phyloP scores from a whole-genome alignment of 2,329 filamentous ascomycete species.

The Fusarium illudens region DNA sequence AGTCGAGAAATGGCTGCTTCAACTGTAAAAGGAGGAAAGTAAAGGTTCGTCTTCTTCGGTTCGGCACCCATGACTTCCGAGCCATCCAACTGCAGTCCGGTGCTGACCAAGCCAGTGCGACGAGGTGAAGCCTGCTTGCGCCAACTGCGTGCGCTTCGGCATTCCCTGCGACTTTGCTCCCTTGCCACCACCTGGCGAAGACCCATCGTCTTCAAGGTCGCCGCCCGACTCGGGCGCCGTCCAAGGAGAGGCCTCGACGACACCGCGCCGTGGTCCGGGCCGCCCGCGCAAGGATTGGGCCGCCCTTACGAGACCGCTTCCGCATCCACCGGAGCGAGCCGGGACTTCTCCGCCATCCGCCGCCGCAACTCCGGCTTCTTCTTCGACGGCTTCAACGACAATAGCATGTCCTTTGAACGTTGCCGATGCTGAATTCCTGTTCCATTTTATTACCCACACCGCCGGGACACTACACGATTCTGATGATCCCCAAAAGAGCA shows the following conservation, averaged over 20 bases:
- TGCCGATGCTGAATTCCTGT: constrained; percentile 43
- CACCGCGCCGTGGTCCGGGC: constrained; percentile 42
- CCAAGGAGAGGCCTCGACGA: constrained; percentile 23
- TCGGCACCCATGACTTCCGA: background rate
- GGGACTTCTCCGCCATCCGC: constrained; percentile 38
- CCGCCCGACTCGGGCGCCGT: constrained; percentile 20
- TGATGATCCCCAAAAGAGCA: constrained; percentile 25
- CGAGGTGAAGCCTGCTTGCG: constrained; percentile 45
- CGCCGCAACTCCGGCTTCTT: constrained; percentile 33
- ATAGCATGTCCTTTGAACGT: constrained; percentile 38
- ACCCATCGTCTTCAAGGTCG: constrained; percentile 25
- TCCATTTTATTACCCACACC: constrained; percentile 41
- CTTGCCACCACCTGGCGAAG: constrained; percentile 28
- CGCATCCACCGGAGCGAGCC: constrained; percentile 30
- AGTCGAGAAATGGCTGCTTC: constrained; percentile 44
- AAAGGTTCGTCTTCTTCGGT: constrained; percentile 35
- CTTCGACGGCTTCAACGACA: constrained; percentile 34
- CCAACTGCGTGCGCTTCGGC: constrained; percentile 45
- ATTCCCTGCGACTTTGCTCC: constrained; percentile 43
- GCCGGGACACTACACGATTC: constrained; percentile 36
- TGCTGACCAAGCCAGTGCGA: constrained; percentile 41
- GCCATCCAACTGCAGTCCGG: background rate
- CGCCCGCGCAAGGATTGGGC: constrained; percentile 46
- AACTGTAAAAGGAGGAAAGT: constrained; percentile 47
- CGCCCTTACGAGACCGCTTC: constrained; percentile 32